phyloP scores from a whole-genome alignment of 805 yeast genomes.

The Sungouiella thailandica region DNA sequence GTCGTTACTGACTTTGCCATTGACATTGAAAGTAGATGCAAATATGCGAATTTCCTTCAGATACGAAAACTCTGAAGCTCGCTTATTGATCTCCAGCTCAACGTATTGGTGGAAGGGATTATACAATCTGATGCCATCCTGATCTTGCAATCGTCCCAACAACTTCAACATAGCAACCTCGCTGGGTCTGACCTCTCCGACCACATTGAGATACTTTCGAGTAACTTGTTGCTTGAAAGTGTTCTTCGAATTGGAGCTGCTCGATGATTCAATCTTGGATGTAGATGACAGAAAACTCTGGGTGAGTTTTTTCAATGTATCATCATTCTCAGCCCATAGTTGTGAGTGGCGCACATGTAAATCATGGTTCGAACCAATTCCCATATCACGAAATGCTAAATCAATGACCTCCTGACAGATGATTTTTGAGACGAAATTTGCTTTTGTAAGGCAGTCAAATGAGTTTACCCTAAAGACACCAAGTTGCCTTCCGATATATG shows the following conservation, averaged over 20 bases:
- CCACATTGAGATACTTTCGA: conserved; percentile 37
- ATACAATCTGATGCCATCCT: conserved; percentile 37
- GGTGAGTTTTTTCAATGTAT: conserved; percentile 33
- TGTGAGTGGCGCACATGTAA: conserved; percentile 35
- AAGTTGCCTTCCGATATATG: conserved; percentile 42
- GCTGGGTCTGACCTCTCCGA: conserved; percentile 34
- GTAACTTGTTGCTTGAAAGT: conserved; percentile 31
- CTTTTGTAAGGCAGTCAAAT: conserved; percentile 44
- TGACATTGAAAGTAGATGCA: conserved; percentile 52
- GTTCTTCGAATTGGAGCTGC: conserved; percentile 28
- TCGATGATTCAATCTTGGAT: conserved; percentile 38
- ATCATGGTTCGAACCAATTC: conserved; percentile 29
- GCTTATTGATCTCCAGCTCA: conserved; percentile 34
- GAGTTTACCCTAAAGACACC: conserved; percentile 50
- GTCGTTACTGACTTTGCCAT: conserved; percentile 39
- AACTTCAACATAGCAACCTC: conserved; percentile 44
- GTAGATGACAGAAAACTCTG: conserved; percentile 34
- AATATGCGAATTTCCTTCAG: conserved; percentile 38
- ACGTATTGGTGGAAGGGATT: conserved; percentile 56
- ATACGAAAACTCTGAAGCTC: conserved; percentile 36
- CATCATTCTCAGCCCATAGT: conserved; percentile 47
- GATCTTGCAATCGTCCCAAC: conserved; percentile 45
- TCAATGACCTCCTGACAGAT: conserved; percentile 46
- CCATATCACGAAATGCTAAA: conserved; percentile 41
- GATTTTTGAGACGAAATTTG: conserved; percentile 44